Percentiles rank a stretch among this genome's conserved stretches.
Conservation (phyloP, 1,284 basidiomycete species). For the Ganoderma resinaceum region DNA sequence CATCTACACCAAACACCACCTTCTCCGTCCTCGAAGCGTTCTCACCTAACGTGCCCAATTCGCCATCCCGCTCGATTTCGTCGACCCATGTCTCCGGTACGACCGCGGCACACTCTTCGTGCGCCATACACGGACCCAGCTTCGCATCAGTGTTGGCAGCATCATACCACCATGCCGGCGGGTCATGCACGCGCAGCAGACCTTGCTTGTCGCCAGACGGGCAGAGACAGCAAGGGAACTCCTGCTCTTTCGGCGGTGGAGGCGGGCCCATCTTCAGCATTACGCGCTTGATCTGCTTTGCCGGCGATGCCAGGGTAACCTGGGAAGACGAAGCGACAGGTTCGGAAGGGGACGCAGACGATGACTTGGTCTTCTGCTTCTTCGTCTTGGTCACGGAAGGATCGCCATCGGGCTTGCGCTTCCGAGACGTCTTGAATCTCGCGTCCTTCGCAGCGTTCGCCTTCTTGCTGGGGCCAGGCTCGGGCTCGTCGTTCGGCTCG, state of each 20-base stretch:
- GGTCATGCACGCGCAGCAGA: conserved; percentile 74
- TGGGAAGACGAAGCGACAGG: conserved; percentile 30
- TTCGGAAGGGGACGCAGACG: conserved; percentile 16
- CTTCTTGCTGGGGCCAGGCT: background rate
- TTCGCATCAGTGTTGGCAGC: conserved; percentile 41
- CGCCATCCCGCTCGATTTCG: conserved; percentile 51
- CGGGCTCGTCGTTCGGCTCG: conserved; percentile 8
- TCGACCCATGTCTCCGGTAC: conserved; percentile 91
- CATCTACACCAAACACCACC: conserved; percentile 82
- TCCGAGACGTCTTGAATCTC: conserved; percentile 37
- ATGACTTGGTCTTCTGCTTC: conserved; percentile 43
- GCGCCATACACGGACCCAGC: conserved; percentile 68
- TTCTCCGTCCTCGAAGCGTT: conserved; percentile 51
- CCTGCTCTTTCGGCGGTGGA: conserved; percentile 60
- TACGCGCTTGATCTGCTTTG: conserved; percentile 55
- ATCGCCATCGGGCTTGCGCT: conserved; percentile 46
- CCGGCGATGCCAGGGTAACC: conserved; percentile 26
- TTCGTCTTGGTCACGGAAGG: conserved; percentile 31
- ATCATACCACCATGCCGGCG: conserved; percentile 58
- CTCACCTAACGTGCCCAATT: conserved; percentile 27
- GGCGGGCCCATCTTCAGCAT: conserved; percentile 61
- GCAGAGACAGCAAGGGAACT: conserved; percentile 85
- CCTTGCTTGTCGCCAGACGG: conserved; percentile 62
- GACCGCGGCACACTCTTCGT: conserved; percentile 78
- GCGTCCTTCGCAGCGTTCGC: conserved; percentile 12